Conservation (phyloP, 805 yeast genomes). For the Grigorovia jiainica region DNA sequence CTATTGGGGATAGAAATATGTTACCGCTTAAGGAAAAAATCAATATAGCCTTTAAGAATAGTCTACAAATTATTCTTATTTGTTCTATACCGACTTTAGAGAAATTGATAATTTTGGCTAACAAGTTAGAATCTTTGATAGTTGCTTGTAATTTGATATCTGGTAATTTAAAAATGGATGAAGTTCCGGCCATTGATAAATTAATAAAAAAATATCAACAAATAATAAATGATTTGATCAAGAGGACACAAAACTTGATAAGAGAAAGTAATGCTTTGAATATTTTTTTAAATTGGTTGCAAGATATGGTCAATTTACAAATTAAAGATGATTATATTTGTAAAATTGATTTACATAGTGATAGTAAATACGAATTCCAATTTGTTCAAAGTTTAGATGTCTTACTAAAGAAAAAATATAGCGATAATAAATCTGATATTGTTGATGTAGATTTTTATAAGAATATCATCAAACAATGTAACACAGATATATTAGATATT, state of each 20-base stretch:
- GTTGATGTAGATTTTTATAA: background rate
- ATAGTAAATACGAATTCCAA: slow-evolving; percentile 6
- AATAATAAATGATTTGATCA: background rate
- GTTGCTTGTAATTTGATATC: background rate
- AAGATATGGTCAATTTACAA: slow-evolving; percentile 12
- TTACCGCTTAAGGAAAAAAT: slow-evolving; percentile 47
- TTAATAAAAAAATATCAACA: slow-evolving; percentile 7
- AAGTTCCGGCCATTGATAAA: background rate
- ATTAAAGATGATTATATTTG: slow-evolving; percentile 16
- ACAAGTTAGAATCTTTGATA: slow-evolving; percentile 7
- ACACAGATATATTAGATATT: background rate
- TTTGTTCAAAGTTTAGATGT: slow-evolving; percentile 6
- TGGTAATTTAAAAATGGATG: background rate
- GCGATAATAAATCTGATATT: background rate
- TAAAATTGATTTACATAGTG: slow-evolving; percentile 2
- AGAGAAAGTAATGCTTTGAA: slow-evolving; percentile 9
- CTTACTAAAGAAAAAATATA: background rate
- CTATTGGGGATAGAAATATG: slow-evolving; percentile 58
- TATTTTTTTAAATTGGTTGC: slow-evolving; percentile 15
- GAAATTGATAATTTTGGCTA: slow-evolving; percentile 36
- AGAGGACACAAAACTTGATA: slow-evolving; percentile 7
- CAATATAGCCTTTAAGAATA: slow-evolving; percentile 39
- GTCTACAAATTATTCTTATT: slow-evolving; percentile 39
- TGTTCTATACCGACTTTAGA: slow-evolving; percentile 49
- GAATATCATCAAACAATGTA: background rate